Percentiles rank a stretch among this genome's conserved stretches.
These are phyloP conservation scores for Pyricularia sp. DNA, from an alignment of 2,329 filamentous ascomycete species.

Conservation along the genomic window DNA sequence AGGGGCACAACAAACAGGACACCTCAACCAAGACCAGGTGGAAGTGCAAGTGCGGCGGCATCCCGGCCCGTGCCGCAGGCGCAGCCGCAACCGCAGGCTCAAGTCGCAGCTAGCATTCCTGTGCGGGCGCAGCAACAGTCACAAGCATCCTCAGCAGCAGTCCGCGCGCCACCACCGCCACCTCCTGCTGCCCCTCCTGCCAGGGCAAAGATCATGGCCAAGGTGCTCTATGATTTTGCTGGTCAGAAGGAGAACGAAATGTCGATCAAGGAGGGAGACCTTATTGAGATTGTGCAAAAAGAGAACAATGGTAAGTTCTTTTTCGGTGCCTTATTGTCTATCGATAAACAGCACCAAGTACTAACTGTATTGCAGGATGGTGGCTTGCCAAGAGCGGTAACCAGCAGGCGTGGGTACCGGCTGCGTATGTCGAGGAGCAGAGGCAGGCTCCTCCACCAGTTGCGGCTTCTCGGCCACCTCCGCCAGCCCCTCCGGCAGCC, in stretches of 20 bases:
- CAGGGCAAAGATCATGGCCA: slow-evolving; percentile 67
- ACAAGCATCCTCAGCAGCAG: slow-evolving; percentile 40
- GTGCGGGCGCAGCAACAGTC: slow-evolving; percentile 40
- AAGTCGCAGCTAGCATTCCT: slow-evolving; percentile 24
- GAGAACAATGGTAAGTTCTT: slow-evolving; percentile 71
- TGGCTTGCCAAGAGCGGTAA: slow-evolving; percentile 73
- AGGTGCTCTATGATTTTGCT: slow-evolving; percentile 85
- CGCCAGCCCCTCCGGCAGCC: slow-evolving; percentile 51
- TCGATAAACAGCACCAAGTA: neutral
- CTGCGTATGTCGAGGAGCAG: slow-evolving; percentile 87
- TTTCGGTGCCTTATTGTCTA: neutral
- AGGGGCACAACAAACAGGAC: slow-evolving; percentile 45
- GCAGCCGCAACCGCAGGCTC: slow-evolving; percentile 18
- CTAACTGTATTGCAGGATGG: slow-evolving; percentile 60
- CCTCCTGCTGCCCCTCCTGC: slow-evolving; percentile 58
- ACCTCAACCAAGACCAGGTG: slow-evolving; percentile 32
- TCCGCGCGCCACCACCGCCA: slow-evolving; percentile 54
- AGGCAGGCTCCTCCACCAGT: slow-evolving; percentile 50
- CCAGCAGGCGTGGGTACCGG: slow-evolving; percentile 87
- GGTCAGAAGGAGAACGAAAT: slow-evolving; percentile 82
- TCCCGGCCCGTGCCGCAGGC: slow-evolving; percentile 17
- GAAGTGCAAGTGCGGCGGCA: slow-evolving; percentile 21
- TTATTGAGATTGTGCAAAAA: slow-evolving; percentile 87
- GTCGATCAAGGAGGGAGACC: slow-evolving; percentile 66
- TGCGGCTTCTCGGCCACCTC: slow-evolving; percentile 52